Conservation (phyloP, 2,329 filamentous ascomycete species). For the Aureobasidium sp. region DNA sequence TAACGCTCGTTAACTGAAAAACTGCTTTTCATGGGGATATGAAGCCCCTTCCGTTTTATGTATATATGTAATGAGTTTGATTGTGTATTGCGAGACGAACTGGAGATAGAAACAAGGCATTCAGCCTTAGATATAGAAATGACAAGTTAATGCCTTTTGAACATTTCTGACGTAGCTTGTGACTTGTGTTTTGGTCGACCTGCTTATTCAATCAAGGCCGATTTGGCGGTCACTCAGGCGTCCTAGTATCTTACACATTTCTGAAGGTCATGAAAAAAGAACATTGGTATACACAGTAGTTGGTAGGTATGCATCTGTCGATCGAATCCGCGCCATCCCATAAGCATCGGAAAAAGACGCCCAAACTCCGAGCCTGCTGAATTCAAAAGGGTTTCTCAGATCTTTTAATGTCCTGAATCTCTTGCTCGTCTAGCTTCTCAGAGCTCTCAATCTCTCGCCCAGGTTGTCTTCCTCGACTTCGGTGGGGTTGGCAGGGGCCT, state of each 20-base stretch:
- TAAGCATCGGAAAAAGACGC: conserved; percentile 1
- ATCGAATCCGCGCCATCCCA: conserved; percentile 4
- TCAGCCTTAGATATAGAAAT: not conserved
- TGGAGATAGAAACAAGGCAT: not conserved
- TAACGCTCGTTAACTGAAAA: not conserved
- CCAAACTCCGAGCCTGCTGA: not conserved
- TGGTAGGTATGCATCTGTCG: conserved; percentile 7
- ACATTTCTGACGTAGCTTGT: no score
- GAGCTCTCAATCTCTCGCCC: conserved; percentile 49
- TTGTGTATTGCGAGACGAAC: not conserved
- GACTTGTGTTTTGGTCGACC: not conserved
- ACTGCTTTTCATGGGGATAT: not conserved
- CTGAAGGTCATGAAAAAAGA: not conserved
- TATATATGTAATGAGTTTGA: not conserved
- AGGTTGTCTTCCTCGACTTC: conserved; percentile 74
- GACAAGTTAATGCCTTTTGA: not conserved
- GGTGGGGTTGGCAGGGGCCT: conserved; percentile 53
- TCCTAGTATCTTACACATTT: no score
- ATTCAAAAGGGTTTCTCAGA: not conserved
- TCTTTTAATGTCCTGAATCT: not conserved
- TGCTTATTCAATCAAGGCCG: not conserved
- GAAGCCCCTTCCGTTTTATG: not conserved
- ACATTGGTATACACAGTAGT: conserved; percentile 4
- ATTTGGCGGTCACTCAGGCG: no score
- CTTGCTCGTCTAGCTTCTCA: conserved; percentile 36